Percentiles rank a stretch among this genome's conserved stretches.
Evolutionary conservation across 306 rosid species (phyloP).

Genomic region (Sicyos edulis): DNA sequence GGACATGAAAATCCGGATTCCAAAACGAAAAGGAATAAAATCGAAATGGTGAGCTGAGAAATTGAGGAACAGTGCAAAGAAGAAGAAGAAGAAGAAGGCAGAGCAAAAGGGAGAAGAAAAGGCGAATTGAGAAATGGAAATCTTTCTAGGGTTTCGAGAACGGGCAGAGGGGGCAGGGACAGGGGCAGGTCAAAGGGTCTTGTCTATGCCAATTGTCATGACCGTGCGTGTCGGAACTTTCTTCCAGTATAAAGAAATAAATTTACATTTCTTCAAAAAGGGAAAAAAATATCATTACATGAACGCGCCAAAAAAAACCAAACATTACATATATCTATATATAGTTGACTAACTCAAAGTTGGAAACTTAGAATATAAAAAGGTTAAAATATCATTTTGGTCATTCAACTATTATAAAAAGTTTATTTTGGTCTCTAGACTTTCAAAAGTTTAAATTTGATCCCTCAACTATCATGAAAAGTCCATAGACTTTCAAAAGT

Average conservation of each 20-base stretch:
- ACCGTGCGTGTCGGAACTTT: slow-evolving; percentile 12
- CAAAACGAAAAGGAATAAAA: not conserved
- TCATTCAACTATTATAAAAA: too few relatives aligned
- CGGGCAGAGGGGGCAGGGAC: not conserved
- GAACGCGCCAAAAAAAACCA: not conserved
- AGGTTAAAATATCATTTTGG: too few relatives aligned
- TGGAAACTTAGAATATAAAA: not conserved
- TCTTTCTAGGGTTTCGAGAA: slow-evolving; percentile 16
- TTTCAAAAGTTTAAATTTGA: too few relatives aligned
- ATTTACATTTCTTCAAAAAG: too few relatives aligned
- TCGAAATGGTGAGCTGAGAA: not conserved
- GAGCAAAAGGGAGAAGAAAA: not conserved
- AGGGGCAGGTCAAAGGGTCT: not conserved
- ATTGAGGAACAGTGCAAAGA: not conserved
- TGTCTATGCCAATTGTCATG: slow-evolving; percentile 14
- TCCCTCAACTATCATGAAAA: too few relatives aligned
- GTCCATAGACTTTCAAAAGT: too few relatives aligned
- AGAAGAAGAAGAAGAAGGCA: slow-evolving; percentile 12
- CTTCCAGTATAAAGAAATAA: not conserved
- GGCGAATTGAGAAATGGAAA: not conserved
- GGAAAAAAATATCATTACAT: not conserved
- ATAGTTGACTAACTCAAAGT: not conserved
- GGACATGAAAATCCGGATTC: slow-evolving; percentile 8
- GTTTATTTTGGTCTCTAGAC: too few relatives aligned
- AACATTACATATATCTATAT: not conserved